Evolutionary conservation across 1,139 yeast species (phyloP), one percentile per base, ranked within the genome.

Genomic region (Fermentozyma sake): DNA sequence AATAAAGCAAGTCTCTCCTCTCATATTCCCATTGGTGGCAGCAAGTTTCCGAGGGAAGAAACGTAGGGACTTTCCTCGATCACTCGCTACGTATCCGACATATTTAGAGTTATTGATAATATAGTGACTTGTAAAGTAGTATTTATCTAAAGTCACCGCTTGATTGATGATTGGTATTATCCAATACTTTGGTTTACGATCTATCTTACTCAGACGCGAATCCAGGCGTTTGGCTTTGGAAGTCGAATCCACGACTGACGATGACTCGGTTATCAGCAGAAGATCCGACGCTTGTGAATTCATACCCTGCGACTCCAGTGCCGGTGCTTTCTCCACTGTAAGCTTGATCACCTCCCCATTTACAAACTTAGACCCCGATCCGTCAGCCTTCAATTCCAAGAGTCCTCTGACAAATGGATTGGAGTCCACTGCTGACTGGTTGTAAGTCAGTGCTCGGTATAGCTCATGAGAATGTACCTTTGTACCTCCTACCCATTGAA

Each of bases 341-440:
- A 56, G 28, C 22, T 45, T 44, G 13, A 55, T 35, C 44, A 52
- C 41, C 30, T 39, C 44, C 7, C 59, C 59, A 13, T 26, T 35
- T 2, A 61, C 58, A 28, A 46, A 46, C 14, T 50, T 35, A 3
- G 27, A 24, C 17, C 36, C 28, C 3, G 39, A 28, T 3, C 55
- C 50, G 30, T 48, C 48, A 18, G 50, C 41, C 26, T 40, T 48
- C 10, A 53, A 46, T 14, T 29, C 41, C 8, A 32, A 11, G 9
- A 56, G 39, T 9, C 41, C 39, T 6, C 31, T 29, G 2, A 49
- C 59, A 34, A 47, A 52, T n/a, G 61, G 58, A 26, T 58, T 53
- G 12, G 27, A 21, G 5, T 28, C 18, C 4, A 52, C 25, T 3
- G 39, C 20, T 1, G 32, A 21, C 5, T 39, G 17, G 18, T 44